phyloP scores from a whole-genome alignment of 225 moss, liverwort and hornwort species.

The Climacium dendroides region DNA sequence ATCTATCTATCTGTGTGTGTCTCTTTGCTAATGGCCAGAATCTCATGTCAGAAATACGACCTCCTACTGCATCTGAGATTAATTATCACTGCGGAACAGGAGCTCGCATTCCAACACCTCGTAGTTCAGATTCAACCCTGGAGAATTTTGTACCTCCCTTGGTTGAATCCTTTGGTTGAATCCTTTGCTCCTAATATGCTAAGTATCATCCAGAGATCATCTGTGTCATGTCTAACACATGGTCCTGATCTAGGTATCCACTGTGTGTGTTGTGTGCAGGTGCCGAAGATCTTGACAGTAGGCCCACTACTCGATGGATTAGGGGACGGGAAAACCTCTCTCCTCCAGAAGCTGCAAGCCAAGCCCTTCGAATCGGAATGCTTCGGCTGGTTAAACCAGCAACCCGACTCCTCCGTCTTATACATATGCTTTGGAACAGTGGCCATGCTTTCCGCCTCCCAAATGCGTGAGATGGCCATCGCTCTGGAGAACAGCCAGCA shows the following conservation, averaged over 20 bases:
- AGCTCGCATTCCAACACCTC: background rate
- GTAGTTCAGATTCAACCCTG: background rate
- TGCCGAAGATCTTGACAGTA: conserved; percentile 11
- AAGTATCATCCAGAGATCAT: background rate
- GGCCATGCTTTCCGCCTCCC: background rate
- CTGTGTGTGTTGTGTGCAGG: background rate
- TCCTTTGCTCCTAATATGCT: background rate
- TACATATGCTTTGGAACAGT: conserved; percentile 37
- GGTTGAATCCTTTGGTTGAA: background rate
- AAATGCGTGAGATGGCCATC: conserved; percentile 14
- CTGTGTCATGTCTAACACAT: background rate
- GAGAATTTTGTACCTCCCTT: background rate
- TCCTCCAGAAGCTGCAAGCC: conserved; percentile 8
- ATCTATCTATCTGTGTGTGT: background rate
- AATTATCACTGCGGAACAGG: background rate
- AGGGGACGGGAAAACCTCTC: background rate
- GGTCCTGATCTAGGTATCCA: background rate
- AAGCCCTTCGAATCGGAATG: background rate
- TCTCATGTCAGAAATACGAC: background rate
- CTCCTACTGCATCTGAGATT: background rate
- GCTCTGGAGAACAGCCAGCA: conserved; percentile 17
- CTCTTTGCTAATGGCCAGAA: no score
- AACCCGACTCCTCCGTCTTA: conserved; percentile 24
- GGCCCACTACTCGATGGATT: conserved; percentile 26
- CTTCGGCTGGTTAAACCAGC: conserved; percentile 20